Evolutionary conservation across 2,329 filamentous ascomycete species (phyloP).

Genomic region (Macrophomina pseudophaseolina): DNA sequence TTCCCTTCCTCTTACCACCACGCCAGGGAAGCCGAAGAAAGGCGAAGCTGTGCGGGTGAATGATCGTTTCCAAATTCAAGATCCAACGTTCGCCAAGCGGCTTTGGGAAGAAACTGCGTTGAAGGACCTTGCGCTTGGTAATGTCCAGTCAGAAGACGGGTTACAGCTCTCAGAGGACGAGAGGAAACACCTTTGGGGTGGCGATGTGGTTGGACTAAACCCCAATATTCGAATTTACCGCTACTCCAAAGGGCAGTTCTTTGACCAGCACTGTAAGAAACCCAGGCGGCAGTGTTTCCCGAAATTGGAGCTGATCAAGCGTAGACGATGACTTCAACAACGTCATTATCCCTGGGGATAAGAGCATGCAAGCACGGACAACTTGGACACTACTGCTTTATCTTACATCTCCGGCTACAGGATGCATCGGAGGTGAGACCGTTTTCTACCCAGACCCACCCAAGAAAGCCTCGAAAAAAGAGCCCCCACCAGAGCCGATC

Average conservation of each 20-base stretch:
- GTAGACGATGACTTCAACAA: constrained; percentile 91
- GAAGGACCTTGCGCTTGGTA: constrained; percentile 58
- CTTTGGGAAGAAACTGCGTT: constrained; percentile 81
- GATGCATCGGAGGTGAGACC: constrained; percentile 84
- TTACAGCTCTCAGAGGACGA: constrained; percentile 35
- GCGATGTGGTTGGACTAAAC: constrained; percentile 81
- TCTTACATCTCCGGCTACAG: constrained; percentile 74
- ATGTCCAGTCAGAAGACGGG: constrained; percentile 39
- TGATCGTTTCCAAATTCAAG: constrained; percentile 84
- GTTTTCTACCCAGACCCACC: constrained; percentile 82
- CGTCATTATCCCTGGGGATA: constrained; percentile 58
- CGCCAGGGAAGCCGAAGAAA: constrained; percentile 76
- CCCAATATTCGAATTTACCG: constrained; percentile 89
- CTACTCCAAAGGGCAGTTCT: constrained; percentile 85
- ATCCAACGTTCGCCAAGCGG: constrained; percentile 72
- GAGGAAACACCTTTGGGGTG: constrained; percentile 68
- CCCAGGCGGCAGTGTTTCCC: too few relatives aligned
- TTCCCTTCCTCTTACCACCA: constrained; percentile 74
- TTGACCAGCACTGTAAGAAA: constrained; percentile 86
- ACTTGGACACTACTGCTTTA: constrained; percentile 94
- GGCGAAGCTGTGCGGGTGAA: constrained; percentile 86
- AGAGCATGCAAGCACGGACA: constrained; percentile 63
- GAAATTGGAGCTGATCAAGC: not conserved
- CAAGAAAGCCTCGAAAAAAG: constrained; percentile 49
- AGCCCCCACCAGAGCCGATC: constrained; percentile 63